Evolutionary conservation across 2,329 filamentous ascomycete species (phyloP).

Genomic region (Penicillium frequentans): DNA sequence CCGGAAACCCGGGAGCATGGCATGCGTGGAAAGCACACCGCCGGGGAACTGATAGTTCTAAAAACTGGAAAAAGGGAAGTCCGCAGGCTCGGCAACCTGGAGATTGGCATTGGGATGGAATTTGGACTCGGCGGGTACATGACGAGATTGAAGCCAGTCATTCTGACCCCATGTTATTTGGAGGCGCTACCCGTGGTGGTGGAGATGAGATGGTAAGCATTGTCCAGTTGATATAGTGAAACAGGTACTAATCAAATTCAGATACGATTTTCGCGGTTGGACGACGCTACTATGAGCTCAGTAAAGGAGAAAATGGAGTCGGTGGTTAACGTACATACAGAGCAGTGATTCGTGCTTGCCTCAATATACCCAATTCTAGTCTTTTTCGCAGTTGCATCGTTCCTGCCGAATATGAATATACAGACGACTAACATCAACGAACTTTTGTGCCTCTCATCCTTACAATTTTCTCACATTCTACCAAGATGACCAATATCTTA

Average conservation of each 20-base stretch:
- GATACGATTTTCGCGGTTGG: slow-evolving; percentile 43
- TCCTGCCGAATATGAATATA: neutral
- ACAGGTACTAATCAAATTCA: slow-evolving; percentile 19
- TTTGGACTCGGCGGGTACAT: slow-evolving; percentile 88
- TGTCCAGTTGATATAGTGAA: neutral
- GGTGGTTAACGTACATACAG: slow-evolving; percentile 25
- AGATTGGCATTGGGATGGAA: slow-evolving; percentile 97
- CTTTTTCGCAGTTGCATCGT: slow-evolving; percentile 1
- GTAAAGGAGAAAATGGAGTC: slow-evolving; percentile 40
- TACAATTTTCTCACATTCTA: slow-evolving; percentile 1
- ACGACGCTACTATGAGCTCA: slow-evolving; percentile 31
- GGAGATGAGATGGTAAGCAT: slow-evolving; percentile 68
- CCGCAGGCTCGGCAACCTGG: slow-evolving; percentile 61
- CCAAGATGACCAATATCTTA: slow-evolving; percentile 31
- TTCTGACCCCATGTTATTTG: slow-evolving; percentile 77
- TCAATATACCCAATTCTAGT: slow-evolving; percentile 24
- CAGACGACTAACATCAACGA: neutral
- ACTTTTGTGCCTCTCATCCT: neutral
- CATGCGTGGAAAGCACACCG: slow-evolving; percentile 84
- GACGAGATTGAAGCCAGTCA: slow-evolving; percentile 74
- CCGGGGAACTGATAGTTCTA: slow-evolving; percentile 32
- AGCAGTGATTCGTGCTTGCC: slow-evolving; percentile 16
- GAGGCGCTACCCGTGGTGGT: slow-evolving; percentile 54
- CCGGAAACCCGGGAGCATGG: slow-evolving; percentile 89
- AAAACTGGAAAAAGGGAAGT: slow-evolving; percentile 45